Evolutionary conservation across 1,139 yeast species (phyloP).

Genomic region (Nakaseomyces uthaithaninus): DNA sequence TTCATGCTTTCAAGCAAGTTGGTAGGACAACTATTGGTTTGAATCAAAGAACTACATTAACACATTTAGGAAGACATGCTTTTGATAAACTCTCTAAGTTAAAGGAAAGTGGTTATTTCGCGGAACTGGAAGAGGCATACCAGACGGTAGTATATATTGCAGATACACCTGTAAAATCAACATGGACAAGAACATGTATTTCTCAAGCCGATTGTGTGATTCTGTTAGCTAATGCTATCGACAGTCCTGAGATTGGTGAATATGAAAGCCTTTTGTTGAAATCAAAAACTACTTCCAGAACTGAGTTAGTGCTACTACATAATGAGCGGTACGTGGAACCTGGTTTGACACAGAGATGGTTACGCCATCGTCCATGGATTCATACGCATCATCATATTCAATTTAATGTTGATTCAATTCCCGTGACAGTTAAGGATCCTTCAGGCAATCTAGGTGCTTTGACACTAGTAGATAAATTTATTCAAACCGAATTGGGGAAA

Average conservation of each 20-base stretch:
- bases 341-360: slow-evolving; percentile 80
- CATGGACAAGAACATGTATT: slow-evolving; percentile 90
- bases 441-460: slow-evolving; percentile 16
- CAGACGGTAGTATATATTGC: slow-evolving; percentile 84
- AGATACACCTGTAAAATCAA: slow-evolving; percentile 72
- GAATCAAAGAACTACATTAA: slow-evolving; percentile 73
- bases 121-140: slow-evolving; percentile 82
- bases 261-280: slow-evolving; percentile 71
- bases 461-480: slow-evolving; percentile 25
- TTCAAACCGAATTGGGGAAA: slow-evolving; percentile 28
- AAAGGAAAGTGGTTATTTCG: slow-evolving; percentile 80
- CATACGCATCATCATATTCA: slow-evolving; percentile 90
- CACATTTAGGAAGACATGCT: slow-evolving; percentile 84
- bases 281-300: slow-evolving; percentile 76
- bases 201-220: slow-evolving; percentile 90
- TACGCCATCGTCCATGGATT: slow-evolving; percentile 80
- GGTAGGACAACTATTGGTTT: slow-evolving; percentile 69
- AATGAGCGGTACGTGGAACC: slow-evolving; percentile 75
- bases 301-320: slow-evolving; percentile 78
- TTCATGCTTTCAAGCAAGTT: slow-evolving; percentile 60
- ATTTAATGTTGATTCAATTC: slow-evolving; percentile 22
- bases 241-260: slow-evolving; percentile 71
- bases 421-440: slow-evolving; percentile 12
- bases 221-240: slow-evolving; percentile 60
- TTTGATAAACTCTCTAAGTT: slow-evolving; percentile 81